Conservation (phyloP, 2,329 filamentous ascomycete species). For the Stromatinia cepivora region DNA sequence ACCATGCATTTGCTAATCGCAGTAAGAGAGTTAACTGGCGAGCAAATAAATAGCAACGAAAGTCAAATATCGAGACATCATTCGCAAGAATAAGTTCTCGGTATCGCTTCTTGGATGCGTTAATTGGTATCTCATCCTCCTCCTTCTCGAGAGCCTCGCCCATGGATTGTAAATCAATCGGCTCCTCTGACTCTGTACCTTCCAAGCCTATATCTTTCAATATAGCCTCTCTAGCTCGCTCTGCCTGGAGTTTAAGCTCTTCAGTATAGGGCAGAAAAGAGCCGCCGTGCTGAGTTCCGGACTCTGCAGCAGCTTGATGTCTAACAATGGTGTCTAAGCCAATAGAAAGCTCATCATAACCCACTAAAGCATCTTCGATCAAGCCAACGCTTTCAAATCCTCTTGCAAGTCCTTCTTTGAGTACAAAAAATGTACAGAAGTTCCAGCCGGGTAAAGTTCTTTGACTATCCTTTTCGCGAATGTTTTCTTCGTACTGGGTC, state of each 20-base stretch:
- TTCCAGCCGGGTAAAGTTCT: slow-evolving; percentile 92
- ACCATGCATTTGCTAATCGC: slow-evolving; percentile 74
- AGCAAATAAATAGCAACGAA: slow-evolving; percentile 89
- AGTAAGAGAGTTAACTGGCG: slow-evolving; percentile 82
- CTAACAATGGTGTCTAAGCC: slow-evolving; percentile 81
- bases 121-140: slow-evolving; percentile 59
- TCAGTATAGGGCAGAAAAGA: slow-evolving; percentile 72
- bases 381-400: slow-evolving; percentile 96
- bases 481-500: slow-evolving; percentile 94
- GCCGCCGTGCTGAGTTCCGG: slow-evolving; percentile 66
- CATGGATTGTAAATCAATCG: slow-evolving; percentile 54
- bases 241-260: slow-evolving; percentile 64
- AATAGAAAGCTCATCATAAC: slow-evolving; percentile 90
- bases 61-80: slow-evolving; percentile 95
- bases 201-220: slow-evolving; percentile 44
- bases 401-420: slow-evolving; percentile 90
- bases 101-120: slow-evolving; percentile 73
- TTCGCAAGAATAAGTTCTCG: slow-evolving; percentile 90
- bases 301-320: slow-evolving; percentile 64
- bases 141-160: slow-evolving; percentile 43
- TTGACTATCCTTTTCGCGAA: slow-evolving; percentile 89
- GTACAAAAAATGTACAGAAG: slow-evolving; percentile 97
- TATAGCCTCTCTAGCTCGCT: slow-evolving; percentile 50
- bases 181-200: slow-evolving; percentile 43
- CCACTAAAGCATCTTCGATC: slow-evolving; percentile 90